Conservation (phyloP, 2,329 filamentous ascomycete species). For the Phyllosticta citriasiana region DNA sequence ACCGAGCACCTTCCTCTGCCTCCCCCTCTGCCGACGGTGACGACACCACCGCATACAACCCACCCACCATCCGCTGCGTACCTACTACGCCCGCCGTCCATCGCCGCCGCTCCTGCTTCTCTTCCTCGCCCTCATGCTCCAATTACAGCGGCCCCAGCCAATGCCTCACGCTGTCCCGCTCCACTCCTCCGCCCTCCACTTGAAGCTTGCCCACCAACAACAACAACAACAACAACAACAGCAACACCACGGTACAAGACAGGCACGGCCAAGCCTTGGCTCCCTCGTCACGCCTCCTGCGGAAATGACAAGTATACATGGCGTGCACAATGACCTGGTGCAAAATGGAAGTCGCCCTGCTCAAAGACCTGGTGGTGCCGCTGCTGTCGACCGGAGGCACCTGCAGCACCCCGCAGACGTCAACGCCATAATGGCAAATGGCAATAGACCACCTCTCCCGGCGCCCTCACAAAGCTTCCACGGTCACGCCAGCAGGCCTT, state of each 20-base stretch:
- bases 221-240: constrained; percentile 16
- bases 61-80: background rate
- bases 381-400: constrained; percentile 3
- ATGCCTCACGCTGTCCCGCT: constrained; percentile 31
- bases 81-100: background rate
- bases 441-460: background rate
- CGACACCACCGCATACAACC: constrained; percentile 1
- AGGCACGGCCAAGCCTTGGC: constrained; percentile 20
- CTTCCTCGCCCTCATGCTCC: constrained; percentile 25
- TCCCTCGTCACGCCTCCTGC: constrained; percentile 26
- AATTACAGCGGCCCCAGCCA: constrained; percentile 30
- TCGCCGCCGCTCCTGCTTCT: background rate
- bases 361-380: constrained; percentile 6
- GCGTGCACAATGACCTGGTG: constrained; percentile 2
- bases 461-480: background rate
- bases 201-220: constrained; percentile 20
- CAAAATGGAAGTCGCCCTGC: constrained; percentile 1
- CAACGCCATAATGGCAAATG: constrained; percentile 4
- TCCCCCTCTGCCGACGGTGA: constrained; percentile 11
- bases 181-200: constrained; percentile 14
- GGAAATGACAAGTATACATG: constrained; percentile 14
- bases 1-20: constrained; percentile 9
- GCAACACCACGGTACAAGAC: constrained; percentile 18
- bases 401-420: constrained; percentile 14
- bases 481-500: background rate